Percentiles rank a stretch among this genome's conserved stretches.
These are phyloP conservation scores for Nicotiana paniculata DNA, from an alignment of 257 asterid species.

Conservation along the genomic window DNA sequence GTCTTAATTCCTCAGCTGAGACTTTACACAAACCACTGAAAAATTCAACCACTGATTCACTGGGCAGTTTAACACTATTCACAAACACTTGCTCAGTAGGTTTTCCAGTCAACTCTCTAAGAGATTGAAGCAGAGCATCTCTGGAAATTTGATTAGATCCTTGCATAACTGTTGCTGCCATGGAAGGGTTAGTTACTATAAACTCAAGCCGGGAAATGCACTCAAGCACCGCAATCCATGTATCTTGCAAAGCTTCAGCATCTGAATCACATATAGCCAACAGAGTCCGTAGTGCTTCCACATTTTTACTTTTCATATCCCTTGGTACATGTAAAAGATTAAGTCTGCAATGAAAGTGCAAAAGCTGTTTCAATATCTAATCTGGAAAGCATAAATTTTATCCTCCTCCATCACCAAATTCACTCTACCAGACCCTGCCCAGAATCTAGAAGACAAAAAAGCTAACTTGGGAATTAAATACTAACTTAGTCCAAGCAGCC, in stretches of 20 bases:
- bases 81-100: conserved; percentile 90
- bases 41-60: conserved; percentile 97
- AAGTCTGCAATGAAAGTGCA: conserved; percentile 54
- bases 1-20: conserved; percentile 96
- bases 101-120: conserved; percentile 89
- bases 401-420: background rate
- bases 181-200: conserved; percentile 80
- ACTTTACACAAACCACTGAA: conserved; percentile 90
- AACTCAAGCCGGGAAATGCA: conserved; percentile 98
- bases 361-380: conserved; percentile 16
- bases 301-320: conserved; percentile 95
- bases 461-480: background rate
- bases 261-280: conserved; percentile 83
- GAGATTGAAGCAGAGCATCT: conserved; percentile 82
- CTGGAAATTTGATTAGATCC: conserved; percentile 97
- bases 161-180: conserved; percentile 92
- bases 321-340: conserved; percentile 93
- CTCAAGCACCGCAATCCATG: conserved; percentile 93
- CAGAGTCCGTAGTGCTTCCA: conserved; percentile 91
- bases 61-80: conserved; percentile 88
- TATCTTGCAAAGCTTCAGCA: conserved; percentile 85
- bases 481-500: background rate
- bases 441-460: background rate
- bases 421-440: background rate
- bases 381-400: background rate